Base-by-base conservation (phyloP, 1,284 basidiomycete species). In the Ustilago crameri region DNA sequence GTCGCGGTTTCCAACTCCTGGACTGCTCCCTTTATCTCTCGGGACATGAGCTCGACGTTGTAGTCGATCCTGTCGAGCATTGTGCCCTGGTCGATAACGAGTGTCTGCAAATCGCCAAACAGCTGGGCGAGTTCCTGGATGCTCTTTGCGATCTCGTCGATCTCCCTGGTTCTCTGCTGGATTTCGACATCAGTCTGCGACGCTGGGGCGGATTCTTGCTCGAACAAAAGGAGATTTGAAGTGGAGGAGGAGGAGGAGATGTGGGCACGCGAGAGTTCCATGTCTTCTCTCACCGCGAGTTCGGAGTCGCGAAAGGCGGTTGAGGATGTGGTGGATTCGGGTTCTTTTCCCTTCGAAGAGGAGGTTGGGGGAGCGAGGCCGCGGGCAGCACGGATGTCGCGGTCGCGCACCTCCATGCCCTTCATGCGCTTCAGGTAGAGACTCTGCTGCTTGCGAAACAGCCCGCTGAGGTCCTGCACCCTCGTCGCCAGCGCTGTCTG, bases 11-110 rank as follows among this genome's bases (percentile, higher is more conserved):
- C 86, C 42, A 99, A 86, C 76, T 98, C 93, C 76, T 89, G 88
- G 23, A 92, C 93, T 4, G 95, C 93, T 37, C 91, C 91, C 56
- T 89, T 84, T 82, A 96, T 88, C 57, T 93, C 88, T 22, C 88
- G 88, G 8, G 90, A 90, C 20, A 95, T 93, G 83, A 92, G 90
- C 83, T 98, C 93, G 56, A 98, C 93, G 82, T 99, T 98, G 85
- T 93, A 98, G 84, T 99, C 96, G 57, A 98, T 89, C 40, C 92
- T 92, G 84, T 98, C 96, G 57, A 98, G 87, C 52, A 99, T 88
- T 9, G 95, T 97, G 12, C 96, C 96, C 83, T 99, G 96, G 84
- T 98, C 96, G 70, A 98, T 97, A 56, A 99, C 93, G 63, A 99
- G 88, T 38, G 88, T 88, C 22, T 91, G 91, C 38, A 99, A 87